A percentile compares a stretch with the other conserved stretches of the same genome.
These are phyloP conservation scores for Cercospora canescens DNA, from an alignment of 2,329 filamentous ascomycete species.

Conservation along the genomic window DNA sequence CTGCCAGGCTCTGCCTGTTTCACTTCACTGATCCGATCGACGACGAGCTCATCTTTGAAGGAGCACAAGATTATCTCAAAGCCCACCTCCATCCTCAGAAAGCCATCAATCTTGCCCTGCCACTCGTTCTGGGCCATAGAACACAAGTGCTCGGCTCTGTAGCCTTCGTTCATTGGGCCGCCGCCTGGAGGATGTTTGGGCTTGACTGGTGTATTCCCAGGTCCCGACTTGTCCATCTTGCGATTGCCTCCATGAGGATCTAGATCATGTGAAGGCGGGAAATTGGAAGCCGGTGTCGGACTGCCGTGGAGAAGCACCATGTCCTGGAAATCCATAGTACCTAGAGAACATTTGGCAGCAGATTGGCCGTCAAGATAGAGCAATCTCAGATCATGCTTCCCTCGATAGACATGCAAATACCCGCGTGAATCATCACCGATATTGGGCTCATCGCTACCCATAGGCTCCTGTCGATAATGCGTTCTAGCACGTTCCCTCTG, in stretches of 20 bases:
- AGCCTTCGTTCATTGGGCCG: constrained; percentile 46
- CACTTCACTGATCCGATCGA: constrained; percentile 36
- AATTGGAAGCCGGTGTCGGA: constrained; percentile 21
- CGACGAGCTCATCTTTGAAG: constrained; percentile 50
- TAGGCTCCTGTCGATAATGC: not conserved
- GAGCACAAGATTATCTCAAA: constrained; percentile 71
- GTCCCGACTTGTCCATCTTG: not conserved
- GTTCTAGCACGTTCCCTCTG: constrained; percentile 14
- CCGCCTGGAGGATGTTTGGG: not conserved
- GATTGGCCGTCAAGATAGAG: constrained; percentile 71
- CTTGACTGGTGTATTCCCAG: not conserved
- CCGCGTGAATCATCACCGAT: constrained; percentile 40
- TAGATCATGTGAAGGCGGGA: not conserved
- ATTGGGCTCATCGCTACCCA: not conserved
- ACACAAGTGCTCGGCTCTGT: constrained; percentile 59
- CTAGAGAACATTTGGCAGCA: constrained; percentile 64
- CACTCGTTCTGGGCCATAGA: constrained; percentile 52
- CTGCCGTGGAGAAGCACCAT: constrained; percentile 53
- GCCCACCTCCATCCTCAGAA: constrained; percentile 68
- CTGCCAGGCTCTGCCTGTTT: not conserved
- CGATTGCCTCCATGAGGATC: not conserved
- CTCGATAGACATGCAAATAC: constrained; percentile 67
- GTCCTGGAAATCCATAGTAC: constrained; percentile 69
- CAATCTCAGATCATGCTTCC: constrained; percentile 58
- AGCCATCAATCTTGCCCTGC: constrained; percentile 58